Base-by-base conservation (phyloP, 768 basidiomycete genomes). In the Xerocomellus dryophilus region DNA sequence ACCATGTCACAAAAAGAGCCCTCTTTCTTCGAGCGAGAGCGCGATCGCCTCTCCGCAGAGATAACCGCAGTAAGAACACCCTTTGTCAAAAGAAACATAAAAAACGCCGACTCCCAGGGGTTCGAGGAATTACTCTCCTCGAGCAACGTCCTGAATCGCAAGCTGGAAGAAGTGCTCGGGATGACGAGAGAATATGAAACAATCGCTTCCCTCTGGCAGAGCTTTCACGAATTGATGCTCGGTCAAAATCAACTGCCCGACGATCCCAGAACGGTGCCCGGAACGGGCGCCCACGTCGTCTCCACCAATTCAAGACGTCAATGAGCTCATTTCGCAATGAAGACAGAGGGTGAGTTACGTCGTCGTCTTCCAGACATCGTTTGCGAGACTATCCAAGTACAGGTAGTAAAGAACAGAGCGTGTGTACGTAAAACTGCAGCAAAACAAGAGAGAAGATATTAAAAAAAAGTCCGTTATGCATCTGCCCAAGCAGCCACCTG, bases 131-230 rank as follows among this genome's bases (percentile, higher is more conserved):
- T 96, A 4, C 74, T 98, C 17, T 86, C 86, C 5, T 85, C 89
- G 9, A 86, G 88, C 54, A 98, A 98, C 64, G 81, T 81, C 25
- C 74, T 94, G 20, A 96, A 96, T 67, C 83, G 93, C 57, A 94
- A 93, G 66, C 79, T 96, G 17, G 94, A 98, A 70, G 93, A 97
- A 66, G 92, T 94, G 2, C 74, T 88, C 23, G 90, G 90, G 10
- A 95, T 96, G 83, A 93, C 94, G 6, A 85, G 84, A 53, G 94
- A 95, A 76, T 94, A 96, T 68, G 83, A 88, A 47, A 93, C 88
- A 3, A 91, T 95, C 39, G 90, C 93, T 4, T 77, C 82, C 3
- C 75, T 97, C 45, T 95, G 93, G 92, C 79, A 84, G 54, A 82
- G 80, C 61, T 93, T 92, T 60, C 85, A 90, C 61, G 74, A 85